Conservation (phyloP, 805 yeast genomes). For the Saturnispora kantuleensis region DNA sequence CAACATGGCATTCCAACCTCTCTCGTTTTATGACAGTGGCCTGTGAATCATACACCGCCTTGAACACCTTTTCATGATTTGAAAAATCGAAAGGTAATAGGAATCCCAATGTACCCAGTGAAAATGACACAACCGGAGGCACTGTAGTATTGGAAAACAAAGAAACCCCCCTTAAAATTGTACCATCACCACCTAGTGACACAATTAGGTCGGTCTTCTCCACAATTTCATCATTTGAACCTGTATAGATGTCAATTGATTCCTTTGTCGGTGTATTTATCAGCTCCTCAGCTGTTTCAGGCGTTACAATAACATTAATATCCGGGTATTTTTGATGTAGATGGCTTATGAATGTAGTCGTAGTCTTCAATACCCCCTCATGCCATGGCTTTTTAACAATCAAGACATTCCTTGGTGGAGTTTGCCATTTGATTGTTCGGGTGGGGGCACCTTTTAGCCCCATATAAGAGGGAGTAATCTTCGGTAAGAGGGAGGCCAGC, state of each 20-base stretch:
- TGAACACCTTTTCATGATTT: constrained; percentile 50
- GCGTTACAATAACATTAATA: constrained; percentile 71
- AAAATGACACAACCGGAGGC: constrained; percentile 84
- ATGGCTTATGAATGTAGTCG: constrained; percentile 54
- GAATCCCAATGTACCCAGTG: constrained; percentile 87
- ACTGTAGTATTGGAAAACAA: constrained; percentile 60
- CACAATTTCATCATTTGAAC: constrained; percentile 45
- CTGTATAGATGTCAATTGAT: constrained; percentile 39
- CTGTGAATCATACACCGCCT: constrained; percentile 53
- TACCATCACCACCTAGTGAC: constrained; percentile 95
- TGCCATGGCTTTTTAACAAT: constrained; percentile 84
- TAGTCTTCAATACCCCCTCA: constrained; percentile 49
- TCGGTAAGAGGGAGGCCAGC: constrained; percentile 12
- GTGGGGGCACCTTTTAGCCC: constrained; percentile 50
- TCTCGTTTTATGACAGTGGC: constrained; percentile 68
- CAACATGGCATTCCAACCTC: constrained; percentile 68
- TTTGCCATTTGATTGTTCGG: constrained; percentile 59
- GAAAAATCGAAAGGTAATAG: constrained; percentile 76
- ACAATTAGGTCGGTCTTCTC: constrained; percentile 69
- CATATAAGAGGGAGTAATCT: constrained; percentile 41
- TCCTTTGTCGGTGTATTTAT: background rate
- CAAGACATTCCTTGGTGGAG: constrained; percentile 62
- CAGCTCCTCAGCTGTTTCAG: constrained; percentile 67
- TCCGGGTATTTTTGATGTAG: constrained; percentile 51
- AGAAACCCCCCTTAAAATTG: constrained; percentile 76